Base-by-base conservation (phyloP, 2,329 filamentous ascomycete genomes). In the Malbranchea zuffiana region DNA sequence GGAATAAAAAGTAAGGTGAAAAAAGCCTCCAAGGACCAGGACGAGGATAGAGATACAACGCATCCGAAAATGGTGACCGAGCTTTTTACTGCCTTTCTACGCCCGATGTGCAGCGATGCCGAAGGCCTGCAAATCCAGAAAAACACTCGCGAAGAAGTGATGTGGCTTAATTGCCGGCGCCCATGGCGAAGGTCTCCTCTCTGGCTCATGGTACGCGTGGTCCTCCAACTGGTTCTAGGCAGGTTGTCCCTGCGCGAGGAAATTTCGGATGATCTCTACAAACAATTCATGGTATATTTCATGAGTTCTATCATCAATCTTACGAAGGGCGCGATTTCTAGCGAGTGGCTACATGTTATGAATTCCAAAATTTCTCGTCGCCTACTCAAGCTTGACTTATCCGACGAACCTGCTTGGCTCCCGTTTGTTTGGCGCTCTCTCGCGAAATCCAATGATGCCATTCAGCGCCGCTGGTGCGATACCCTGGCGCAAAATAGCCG, bases 141-240 rank as follows among this genome's bases (percentile, higher is more conserved):
- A 23, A 26, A 31, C 7, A 39, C 37, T 1, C 65, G 69, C 2
- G 71, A 77, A 25, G 72, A 77, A 10, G 62, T 74, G 1, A 39
- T 70, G 6, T 74, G 60, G 56, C 41, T 46, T 2, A 31, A 51
- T 37, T 39, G 41, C 10, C 42, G 41, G 1, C 27, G 35, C 1
- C 68, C 67, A 0, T 76, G 72, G 72, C 55, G 64, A 7, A 52
- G 67, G 29, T 75, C 71, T 8, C 57, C 72, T 0, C 40, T 69
- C 0, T 78, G 72, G 72, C 55, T 78, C 0, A 54, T 75, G 0
- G 37, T 77, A 2, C 67, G 73, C 1, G 69, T 74, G 0, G 50
- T 60, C 0, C 42, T 74, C 2, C 71, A 76, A 35, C 49, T 56
- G 11, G 0, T 67, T 61, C 13, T 54, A 71, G 44, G 57, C 71